Conservation (phyloP, 2,329 filamentous ascomycete genomes). For the Diaporthe sp. region DNA sequence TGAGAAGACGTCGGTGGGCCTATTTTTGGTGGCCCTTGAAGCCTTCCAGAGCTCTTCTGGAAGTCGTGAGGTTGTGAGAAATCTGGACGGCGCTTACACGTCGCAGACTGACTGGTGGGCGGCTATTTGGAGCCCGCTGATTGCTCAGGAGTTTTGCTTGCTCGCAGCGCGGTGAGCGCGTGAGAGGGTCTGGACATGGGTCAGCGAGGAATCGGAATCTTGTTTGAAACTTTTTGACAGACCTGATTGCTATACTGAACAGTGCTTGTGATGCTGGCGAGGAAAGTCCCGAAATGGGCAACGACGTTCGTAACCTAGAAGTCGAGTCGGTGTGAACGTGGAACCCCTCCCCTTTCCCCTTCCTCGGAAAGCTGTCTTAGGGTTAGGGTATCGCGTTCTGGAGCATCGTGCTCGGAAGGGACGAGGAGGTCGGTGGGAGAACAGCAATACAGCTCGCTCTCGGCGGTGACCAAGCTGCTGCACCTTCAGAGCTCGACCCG, state of each 20-base stretch:
- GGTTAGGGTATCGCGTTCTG: neutral
- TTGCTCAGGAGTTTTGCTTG: constrained; percentile 30
- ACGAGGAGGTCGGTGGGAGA: neutral
- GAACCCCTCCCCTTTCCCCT: neutral
- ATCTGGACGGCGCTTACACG: constrained; percentile 37
- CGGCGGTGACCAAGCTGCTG: neutral
- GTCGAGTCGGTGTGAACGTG: neutral
- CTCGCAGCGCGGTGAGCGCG: constrained; percentile 10
- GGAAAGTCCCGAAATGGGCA: neutral
- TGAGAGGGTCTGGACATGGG: constrained; percentile 7
- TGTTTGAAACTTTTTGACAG: neutral
- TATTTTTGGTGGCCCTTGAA: constrained; percentile 3
- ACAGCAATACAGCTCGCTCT: neutral
- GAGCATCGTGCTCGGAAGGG: neutral
- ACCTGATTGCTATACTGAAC: neutral
- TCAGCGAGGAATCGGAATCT: constrained; percentile 16
- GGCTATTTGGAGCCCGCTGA: constrained; percentile 39
- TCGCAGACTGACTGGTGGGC: constrained; percentile 28
- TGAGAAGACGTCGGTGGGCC: neutral
- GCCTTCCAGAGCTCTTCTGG: constrained; percentile 25
- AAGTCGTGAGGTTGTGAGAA: constrained; percentile 17
- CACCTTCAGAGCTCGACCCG: neutral
- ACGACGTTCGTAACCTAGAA: neutral
- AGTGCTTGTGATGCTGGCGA: neutral
- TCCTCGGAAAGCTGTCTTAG: neutral